Evolutionary conservation across 2,329 filamentous ascomycete genomes (phyloP).

Genomic region (Didymella pomorum): DNA sequence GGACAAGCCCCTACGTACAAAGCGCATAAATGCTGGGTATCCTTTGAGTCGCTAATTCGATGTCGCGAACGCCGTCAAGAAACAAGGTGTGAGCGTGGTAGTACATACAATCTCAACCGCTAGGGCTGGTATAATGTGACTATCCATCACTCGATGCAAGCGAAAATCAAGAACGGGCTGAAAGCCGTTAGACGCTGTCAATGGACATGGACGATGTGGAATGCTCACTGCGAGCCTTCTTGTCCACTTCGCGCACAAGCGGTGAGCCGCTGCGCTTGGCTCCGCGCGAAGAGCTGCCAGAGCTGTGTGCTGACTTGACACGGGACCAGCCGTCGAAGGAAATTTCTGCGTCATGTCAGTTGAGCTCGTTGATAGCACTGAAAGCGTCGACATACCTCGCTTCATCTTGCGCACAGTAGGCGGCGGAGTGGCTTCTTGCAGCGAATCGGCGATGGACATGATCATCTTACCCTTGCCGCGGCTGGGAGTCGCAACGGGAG

Average conservation of each 20-base stretch:
- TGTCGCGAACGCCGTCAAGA: constrained; percentile 11
- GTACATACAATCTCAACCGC: background rate
- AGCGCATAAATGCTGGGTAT: constrained; percentile 19
- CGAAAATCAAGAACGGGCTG: constrained; percentile 28
- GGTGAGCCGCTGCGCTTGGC: constrained; percentile 50
- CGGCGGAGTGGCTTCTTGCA: constrained; percentile 56
- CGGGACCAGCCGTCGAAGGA: constrained; percentile 73
- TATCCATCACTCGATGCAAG: background rate
- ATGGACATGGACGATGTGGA: constrained; percentile 35
- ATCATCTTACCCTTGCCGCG: constrained; percentile 55
- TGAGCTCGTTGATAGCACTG: too few relatives aligned
- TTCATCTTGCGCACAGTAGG: constrained; percentile 68
- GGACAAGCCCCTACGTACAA: constrained; percentile 11
- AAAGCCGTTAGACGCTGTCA: constrained; percentile 37
- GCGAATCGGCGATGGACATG: constrained; percentile 62
- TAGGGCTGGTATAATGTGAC: background rate
- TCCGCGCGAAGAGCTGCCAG: constrained; percentile 48
- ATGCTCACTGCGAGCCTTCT: constrained; percentile 31
- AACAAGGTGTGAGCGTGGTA: background rate
- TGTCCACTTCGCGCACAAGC: constrained; percentile 40
- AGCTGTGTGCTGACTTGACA: constrained; percentile 61
- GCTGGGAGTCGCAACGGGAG: constrained; percentile 40
- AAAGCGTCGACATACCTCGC: constrained; percentile 57
- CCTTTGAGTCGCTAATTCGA: constrained; percentile 16
- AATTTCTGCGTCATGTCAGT: constrained; percentile 34